Evolutionary conservation across 495 filamentous ascomycete genomes (phyloP), one percentile per base, ranked within the genome.

Genomic region (Hypomontagnella monticulosa): DNA sequence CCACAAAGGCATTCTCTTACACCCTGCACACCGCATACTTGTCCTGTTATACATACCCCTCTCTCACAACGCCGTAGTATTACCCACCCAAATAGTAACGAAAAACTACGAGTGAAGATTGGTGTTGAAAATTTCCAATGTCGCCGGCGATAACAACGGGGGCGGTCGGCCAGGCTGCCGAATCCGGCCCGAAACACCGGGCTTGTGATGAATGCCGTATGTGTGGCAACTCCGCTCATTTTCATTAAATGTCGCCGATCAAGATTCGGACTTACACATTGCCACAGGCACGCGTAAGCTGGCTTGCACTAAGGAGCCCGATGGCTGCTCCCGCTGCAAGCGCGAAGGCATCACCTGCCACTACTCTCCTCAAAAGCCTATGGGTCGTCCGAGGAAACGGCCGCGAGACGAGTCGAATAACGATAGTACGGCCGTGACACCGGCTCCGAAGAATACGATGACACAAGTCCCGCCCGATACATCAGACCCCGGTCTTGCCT

Each of bases 201-300:
- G 84, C 85, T 43, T 89, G 86, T 68, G 86, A 89, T 61, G 84
- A 89, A 72, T 88, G 85, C 71, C 81, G 86, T 86, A 82, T 54
- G 84, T 77, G 51, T n/a, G 44, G 19, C 20, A 49, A 37, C 33
- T 23, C 23, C 42, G 34, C 51, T 16, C 16, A 19, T 18, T 37
- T 36, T 16, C 44, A 1, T 36, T 8, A 9, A 20, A 15, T 10
- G 33, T 42, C 34, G 34, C 23, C 20, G 30, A 66, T 55, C 32
- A 32, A 57, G 49, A 66, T 53, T 33, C 60, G 60, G 57, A 65
- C 63, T 69, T 61, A 73, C 54, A 69, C 33, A 15, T 66, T 32
- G 48, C 57, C 65, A 48, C 61, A 88, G 86, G 85, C 71, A 73
- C 73, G 11, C 78, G 85, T 64, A 89, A 88, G 70, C 78, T 89